These are phyloP conservation scores for Rhodotorula toruloides DNA, from an alignment of 768 basidiomycete genomes.

Conservation along the genomic window DNA sequence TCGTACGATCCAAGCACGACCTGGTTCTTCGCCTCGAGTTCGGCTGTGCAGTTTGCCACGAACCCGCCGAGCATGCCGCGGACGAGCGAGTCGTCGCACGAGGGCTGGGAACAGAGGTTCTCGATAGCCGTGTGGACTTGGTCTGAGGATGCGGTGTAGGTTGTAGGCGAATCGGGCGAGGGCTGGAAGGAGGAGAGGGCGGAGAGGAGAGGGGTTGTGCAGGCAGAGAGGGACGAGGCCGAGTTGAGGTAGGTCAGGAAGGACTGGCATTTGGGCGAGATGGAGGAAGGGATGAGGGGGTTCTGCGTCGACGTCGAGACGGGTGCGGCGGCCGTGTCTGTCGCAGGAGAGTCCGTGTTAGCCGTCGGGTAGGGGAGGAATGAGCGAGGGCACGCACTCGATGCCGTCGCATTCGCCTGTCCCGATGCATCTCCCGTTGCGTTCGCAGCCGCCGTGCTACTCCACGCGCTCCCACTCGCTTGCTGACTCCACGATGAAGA, in stretches of 20 bases:
- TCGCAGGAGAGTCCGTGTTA: neutral
- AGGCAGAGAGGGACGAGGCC: slow-evolving; percentile 54
- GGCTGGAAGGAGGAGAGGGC: slow-evolving; percentile 57
- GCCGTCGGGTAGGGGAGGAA: too few species aligned
- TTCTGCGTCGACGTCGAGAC: slow-evolving; percentile 1
- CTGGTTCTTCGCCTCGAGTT: slow-evolving; percentile 55
- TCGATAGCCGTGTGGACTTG: slow-evolving; percentile 46
- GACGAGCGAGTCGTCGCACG: slow-evolving; percentile 53
- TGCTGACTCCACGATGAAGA: too few species aligned
- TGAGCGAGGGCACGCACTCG: too few species aligned
- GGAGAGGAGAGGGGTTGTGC: slow-evolving; percentile 49
- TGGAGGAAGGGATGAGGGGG: slow-evolving; percentile 34
- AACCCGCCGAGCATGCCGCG: slow-evolving; percentile 63
- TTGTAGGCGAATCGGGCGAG: slow-evolving; percentile 41
- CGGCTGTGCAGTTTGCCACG: slow-evolving; percentile 62
- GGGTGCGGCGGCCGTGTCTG: neutral
- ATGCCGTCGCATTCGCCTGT: too few species aligned
- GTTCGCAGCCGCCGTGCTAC: too few species aligned
- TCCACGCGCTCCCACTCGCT: too few species aligned
- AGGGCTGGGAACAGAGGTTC: slow-evolving; percentile 54
- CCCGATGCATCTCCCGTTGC: too few species aligned
- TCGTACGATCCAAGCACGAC: slow-evolving; percentile 62
- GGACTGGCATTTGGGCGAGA: slow-evolving; percentile 45
- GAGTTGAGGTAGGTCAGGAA: slow-evolving; percentile 64
- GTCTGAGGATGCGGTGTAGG: slow-evolving; percentile 46